phyloP scores from a whole-genome alignment of 768 basidiomycete genomes.

The Rhodotorula graminis region DNA sequence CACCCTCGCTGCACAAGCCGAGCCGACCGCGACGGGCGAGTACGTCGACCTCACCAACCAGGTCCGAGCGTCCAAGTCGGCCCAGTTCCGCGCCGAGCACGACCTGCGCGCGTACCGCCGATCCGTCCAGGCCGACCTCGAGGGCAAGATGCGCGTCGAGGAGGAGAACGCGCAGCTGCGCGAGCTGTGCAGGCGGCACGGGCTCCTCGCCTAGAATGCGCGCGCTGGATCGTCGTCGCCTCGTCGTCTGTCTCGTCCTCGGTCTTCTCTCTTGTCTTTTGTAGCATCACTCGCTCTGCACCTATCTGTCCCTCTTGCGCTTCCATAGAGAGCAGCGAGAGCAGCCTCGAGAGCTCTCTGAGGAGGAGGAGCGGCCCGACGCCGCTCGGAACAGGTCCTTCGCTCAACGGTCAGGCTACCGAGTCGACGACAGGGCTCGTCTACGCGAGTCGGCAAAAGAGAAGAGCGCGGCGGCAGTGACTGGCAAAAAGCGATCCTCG shows the following conservation, averaged over 20 bases:
- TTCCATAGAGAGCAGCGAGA: too few species aligned
- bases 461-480: background rate
- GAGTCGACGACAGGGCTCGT: too few species aligned
- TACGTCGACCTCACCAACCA: constrained; percentile 23
- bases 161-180: background rate
- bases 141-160: constrained; percentile 17
- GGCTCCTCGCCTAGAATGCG: background rate
- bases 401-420: too few species aligned
- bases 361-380: too few species aligned
- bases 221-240: too few species aligned
- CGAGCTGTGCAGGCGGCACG: constrained; percentile 12
- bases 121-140: constrained; percentile 4
- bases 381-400: too few species aligned
- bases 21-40: constrained; percentile 17
- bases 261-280: too few species aligned
- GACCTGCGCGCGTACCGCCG: constrained; percentile 18
- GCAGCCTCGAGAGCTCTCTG: too few species aligned
- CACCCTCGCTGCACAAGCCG: constrained; percentile 18
- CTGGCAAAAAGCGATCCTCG: background rate
- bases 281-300: too few species aligned
- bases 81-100: constrained; percentile 17
- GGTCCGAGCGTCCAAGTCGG: background rate
- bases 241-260: too few species aligned
- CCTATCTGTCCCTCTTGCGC: too few species aligned
- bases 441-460: too few species aligned